phyloP scores from a whole-genome alignment of 163 green algal species.

The Scenedesmus sp. region DNA sequence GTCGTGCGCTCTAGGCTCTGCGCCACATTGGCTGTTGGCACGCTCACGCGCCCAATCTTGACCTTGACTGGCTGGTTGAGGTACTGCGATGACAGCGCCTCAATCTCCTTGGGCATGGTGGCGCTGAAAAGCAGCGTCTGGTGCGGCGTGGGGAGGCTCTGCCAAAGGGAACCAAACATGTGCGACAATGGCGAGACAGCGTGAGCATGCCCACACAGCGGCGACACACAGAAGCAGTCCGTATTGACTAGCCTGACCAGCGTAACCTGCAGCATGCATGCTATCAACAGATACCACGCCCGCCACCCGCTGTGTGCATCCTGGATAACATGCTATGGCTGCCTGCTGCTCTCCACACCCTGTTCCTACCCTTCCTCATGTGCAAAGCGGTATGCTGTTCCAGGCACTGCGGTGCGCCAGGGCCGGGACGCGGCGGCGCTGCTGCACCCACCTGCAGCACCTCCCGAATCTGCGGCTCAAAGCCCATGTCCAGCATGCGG shows the following conservation, averaged over 20 bases:
- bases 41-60: slow-evolving; percentile 77
- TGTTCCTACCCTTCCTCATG: not conserved
- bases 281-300: not conserved
- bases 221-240: too few species aligned
- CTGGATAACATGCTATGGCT: not conserved
- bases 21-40: slow-evolving; percentile 88
- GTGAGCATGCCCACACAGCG: not conserved
- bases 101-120: slow-evolving; percentile 94
- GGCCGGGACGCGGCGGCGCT: too few species aligned
- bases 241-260: not conserved
- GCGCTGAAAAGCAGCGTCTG: slow-evolving; percentile 98
- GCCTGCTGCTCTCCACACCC: too few species aligned
- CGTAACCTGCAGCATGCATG: slow-evolving; percentile 10
- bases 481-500: slow-evolving; percentile 99
- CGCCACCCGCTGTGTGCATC: not conserved
- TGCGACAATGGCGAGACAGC: not conserved
- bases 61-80: slow-evolving; percentile 83
- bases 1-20: slow-evolving; percentile 83
- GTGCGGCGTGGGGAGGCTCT: slow-evolving; percentile 83
- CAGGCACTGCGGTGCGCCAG: too few species aligned
- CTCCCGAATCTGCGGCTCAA: slow-evolving; percentile 97
- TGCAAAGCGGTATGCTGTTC: too few species aligned
- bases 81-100: slow-evolving; percentile 87
- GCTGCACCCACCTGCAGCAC: slow-evolving; percentile 71
- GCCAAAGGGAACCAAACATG: not conserved